Conservation (phyloP, 2,329 filamentous ascomycete genomes). For the Colletotrichum gigasporum region DNA sequence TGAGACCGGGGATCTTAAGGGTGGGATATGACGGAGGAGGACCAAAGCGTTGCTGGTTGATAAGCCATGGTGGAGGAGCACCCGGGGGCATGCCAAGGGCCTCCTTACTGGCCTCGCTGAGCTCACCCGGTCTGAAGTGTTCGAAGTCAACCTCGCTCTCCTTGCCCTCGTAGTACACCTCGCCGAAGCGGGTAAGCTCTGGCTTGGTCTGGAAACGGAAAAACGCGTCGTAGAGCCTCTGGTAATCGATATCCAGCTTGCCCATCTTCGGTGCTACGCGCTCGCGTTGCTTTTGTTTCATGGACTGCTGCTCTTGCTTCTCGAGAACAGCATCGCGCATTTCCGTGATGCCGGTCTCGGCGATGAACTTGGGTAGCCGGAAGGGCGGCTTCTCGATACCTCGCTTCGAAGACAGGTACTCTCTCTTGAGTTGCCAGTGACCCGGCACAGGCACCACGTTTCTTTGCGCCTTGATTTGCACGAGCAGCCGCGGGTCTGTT, state of each 20-base stretch:
- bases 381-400: conserved; percentile 97
- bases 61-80: conserved; percentile 94
- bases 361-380: conserved; percentile 92
- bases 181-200: conserved; percentile 90
- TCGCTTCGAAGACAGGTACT: conserved; percentile 96
- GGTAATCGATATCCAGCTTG: conserved; percentile 97
- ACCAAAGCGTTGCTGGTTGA: conserved; percentile 94
- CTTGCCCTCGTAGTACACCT: conserved; percentile 99
- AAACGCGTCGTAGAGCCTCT: conserved; percentile 97
- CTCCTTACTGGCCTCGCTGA: conserved; percentile 90
- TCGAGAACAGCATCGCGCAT: conserved; percentile 97
- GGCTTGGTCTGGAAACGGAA: conserved; percentile 98
- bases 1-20: conserved; percentile 93
- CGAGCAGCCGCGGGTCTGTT: conserved; percentile 85
- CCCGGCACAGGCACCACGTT: conserved; percentile 94
- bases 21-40: conserved; percentile 94
- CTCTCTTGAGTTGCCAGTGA: conserved; percentile 96
- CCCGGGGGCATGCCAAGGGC: conserved; percentile 93
- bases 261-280: conserved; percentile 96
- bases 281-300: conserved; percentile 97
- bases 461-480: conserved; percentile 93
- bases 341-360: conserved; percentile 95
- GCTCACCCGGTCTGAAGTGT: conserved; percentile 87
- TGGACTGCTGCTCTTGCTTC: conserved; percentile 89
- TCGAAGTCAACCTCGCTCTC: conserved; percentile 96